phyloP scores from a whole-genome alignment of 352 stramenopile genomes.

The Globisporangium rhizosaccharum region DNA sequence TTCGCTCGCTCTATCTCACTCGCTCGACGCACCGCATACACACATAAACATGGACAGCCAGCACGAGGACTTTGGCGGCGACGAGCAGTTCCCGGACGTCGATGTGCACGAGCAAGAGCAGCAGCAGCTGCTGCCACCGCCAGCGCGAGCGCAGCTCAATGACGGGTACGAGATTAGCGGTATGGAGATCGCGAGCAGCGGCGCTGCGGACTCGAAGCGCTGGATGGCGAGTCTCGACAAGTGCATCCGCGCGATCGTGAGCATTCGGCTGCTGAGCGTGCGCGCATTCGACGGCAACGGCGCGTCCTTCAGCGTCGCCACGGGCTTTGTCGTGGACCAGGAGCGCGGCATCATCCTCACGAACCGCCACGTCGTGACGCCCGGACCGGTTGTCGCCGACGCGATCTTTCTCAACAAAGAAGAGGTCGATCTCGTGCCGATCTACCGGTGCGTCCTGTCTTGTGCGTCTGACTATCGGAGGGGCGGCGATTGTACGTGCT shows the following conservation, averaged over 20 bases:
- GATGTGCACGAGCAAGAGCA: constrained; percentile 6
- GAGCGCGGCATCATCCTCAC: constrained; percentile 86
- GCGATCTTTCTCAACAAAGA: constrained; percentile 94
- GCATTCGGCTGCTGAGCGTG: constrained; percentile 83
- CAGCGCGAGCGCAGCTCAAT: background rate
- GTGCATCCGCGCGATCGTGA: constrained; percentile 77
- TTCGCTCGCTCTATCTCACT: background rate
- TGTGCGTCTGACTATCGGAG: background rate
- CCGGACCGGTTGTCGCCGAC: constrained; percentile 82
- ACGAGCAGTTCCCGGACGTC: constrained; percentile 4
- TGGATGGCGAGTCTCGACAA: constrained; percentile 68
- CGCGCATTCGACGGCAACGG: constrained; percentile 86
- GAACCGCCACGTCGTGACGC: constrained; percentile 90
- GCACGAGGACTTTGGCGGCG: constrained; percentile 12
- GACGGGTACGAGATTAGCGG: constrained; percentile 17
- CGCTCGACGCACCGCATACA: background rate
- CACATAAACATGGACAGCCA: constrained; percentile 9
- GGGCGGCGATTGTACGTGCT: background rate
- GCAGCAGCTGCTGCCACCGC: background rate
- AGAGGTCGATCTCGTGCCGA: constrained; percentile 85
- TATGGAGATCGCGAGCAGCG: constrained; percentile 5
- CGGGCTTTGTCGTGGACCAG: constrained; percentile 90
- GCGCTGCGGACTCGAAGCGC: constrained; percentile 48
- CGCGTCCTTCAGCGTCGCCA: constrained; percentile 84
- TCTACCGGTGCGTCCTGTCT: constrained; percentile 55